Percentiles rank a stretch among this genome's conserved stretches.
Evolutionary conservation across 352 stramenopile species (phyloP).

Genomic region (Salisapilia sapeloensis): DNA sequence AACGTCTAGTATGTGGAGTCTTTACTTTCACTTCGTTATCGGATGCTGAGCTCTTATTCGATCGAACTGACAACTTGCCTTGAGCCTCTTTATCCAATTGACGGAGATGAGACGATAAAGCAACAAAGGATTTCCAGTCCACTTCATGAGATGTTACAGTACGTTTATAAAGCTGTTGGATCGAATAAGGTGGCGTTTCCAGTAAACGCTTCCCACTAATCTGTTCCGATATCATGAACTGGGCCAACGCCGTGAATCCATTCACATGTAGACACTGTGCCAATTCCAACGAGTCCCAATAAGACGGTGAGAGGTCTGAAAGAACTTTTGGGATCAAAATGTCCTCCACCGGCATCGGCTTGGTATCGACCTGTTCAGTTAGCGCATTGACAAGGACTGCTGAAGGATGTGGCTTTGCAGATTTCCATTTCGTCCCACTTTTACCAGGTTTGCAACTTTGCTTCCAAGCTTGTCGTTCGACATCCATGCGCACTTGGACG

Average conservation of each 20-base stretch:
- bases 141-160: slow-evolving; percentile 9
- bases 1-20: too few species aligned
- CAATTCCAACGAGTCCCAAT: slow-evolving; percentile 44
- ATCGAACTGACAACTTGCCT: too few species aligned
- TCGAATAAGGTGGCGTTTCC: slow-evolving; percentile 16
- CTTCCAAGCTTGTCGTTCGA: slow-evolving; percentile 32
- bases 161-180: slow-evolving; percentile 22
- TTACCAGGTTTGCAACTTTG: slow-evolving; percentile 26
- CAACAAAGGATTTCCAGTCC: slow-evolving; percentile 30
- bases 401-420: slow-evolving; percentile 8
- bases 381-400: background rate
- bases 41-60: too few species aligned
- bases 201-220: slow-evolving; percentile 43
- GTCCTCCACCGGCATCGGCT: slow-evolving; percentile 5
- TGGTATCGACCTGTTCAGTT: slow-evolving; percentile 2
- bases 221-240: slow-evolving; percentile 33
- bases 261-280: slow-evolving; percentile 32
- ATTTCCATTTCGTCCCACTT: slow-evolving; percentile 41
- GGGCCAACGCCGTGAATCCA: slow-evolving; percentile 22
- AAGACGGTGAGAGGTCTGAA: slow-evolving; percentile 9
- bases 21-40: too few species aligned
- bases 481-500: slow-evolving; percentile 31
- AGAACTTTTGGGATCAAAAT: slow-evolving; percentile 3
- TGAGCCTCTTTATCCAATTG: slow-evolving; percentile 23
- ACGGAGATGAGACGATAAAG: slow-evolving; percentile 16